Evolutionary conservation across 2,329 filamentous ascomycete genomes (phyloP), one percentile per base, ranked within the genome.

Genomic region (Cadophora malorum): DNA sequence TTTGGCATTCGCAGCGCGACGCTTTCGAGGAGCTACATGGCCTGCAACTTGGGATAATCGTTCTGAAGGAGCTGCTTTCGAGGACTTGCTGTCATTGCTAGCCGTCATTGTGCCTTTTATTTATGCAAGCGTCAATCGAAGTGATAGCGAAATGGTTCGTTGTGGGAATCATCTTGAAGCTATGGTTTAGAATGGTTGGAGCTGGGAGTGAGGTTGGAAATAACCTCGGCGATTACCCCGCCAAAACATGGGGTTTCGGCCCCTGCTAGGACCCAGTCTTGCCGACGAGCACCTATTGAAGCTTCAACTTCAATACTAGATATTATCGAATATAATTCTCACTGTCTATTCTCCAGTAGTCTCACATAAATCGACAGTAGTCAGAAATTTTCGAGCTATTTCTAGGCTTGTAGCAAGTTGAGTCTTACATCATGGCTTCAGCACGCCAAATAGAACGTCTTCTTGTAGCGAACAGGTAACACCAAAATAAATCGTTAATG

Each of bases 381-480:
- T 45, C 41, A 28, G 28, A 28, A 28, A 28, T 28, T 5, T 28
- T 28, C 3, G 28, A 28, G 28, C 28, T 28, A 28, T 28, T 28
- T 38, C 35, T 14, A 38, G 35, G 12, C 8, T 38, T 38, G 35
- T 38, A 9, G 12, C 8, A 10, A 38, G 8, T 38, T 38, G 12
- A 38, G 12, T 38, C 9, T 38, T 9, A 38, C 41, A n/a, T 33
- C 45, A 68, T 68, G 63, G 35, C 49, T 45, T 33, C 38, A n/a
- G 19, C 63, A 41, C 65, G 76, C 25, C 78, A 79, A 0, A 84
- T 87, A 63, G 81, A 80, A 65, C 81, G 83, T 28, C 80, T 88
- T 5, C 79, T 88, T 6, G 76, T 88, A 61, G 83, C 84, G 21
- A 87, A 87, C 71, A 83, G 83, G 84, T 84, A 74, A 23, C 63